These are phyloP conservation scores for Nakazawaea sp. DNA, from an alignment of 805 yeast genomes.

Conservation along the genomic window DNA sequence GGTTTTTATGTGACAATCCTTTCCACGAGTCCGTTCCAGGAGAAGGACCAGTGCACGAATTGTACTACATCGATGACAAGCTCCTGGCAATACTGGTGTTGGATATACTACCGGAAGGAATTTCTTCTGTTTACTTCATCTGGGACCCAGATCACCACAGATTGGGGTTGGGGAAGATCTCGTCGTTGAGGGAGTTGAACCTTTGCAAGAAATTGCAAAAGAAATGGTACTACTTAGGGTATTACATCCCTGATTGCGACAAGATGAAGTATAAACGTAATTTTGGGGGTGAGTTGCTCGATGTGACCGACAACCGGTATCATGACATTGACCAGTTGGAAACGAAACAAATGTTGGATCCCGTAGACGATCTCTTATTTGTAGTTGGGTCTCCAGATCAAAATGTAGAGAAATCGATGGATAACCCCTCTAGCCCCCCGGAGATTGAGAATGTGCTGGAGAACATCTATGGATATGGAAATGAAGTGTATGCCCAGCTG, in stretches of 20 bases:
- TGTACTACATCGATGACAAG: constrained; percentile 57
- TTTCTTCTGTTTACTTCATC: constrained; percentile 81
- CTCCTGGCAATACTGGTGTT: constrained; percentile 71
- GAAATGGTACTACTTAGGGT: constrained; percentile 72
- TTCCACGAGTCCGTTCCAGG: constrained; percentile 27
- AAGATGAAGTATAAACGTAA: constrained; percentile 79
- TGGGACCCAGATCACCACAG: constrained; percentile 79
- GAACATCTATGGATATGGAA: constrained; percentile 28
- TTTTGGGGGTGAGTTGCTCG: constrained; percentile 71
- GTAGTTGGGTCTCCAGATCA: neutral
- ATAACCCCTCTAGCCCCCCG: neutral
- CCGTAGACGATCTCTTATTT: neutral
- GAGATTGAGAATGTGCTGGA: neutral
- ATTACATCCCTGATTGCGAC: constrained; percentile 67
- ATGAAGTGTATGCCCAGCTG: neutral
- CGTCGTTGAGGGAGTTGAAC: constrained; percentile 65
- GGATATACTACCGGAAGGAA: constrained; percentile 68
- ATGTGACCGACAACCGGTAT: constrained; percentile 40
- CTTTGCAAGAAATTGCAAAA: constrained; percentile 39
- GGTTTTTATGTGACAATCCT: constrained; percentile 69
- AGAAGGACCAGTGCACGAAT: constrained; percentile 69
- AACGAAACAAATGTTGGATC: constrained; percentile 12
- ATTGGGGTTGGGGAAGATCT: constrained; percentile 68
- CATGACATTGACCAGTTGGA: constrained; percentile 28
- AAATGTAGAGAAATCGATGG: constrained; percentile 4